These are phyloP conservation scores for Coniella vitis DNA, from an alignment of 2,329 filamentous ascomycete species.

Conservation along the genomic window DNA sequence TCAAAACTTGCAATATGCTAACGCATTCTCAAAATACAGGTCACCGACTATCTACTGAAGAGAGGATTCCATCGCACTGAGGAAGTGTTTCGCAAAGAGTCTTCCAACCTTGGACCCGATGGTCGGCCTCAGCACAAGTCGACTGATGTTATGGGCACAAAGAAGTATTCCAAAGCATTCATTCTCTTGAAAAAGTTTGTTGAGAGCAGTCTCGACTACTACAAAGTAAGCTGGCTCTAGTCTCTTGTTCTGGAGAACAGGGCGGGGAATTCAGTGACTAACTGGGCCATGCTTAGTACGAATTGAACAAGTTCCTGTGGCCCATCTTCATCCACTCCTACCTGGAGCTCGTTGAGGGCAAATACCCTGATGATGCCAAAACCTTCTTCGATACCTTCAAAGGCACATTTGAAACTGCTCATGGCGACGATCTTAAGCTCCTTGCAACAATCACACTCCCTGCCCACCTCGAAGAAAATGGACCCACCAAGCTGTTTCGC, in stretches of 20 bases:
- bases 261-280: neutral
- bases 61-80: constrained; percentile 92
- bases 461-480: constrained; percentile 70
- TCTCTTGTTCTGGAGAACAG: too few relatives aligned
- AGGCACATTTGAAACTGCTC: constrained; percentile 64
- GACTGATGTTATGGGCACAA: constrained; percentile 63
- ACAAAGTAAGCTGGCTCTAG: constrained; percentile 58
- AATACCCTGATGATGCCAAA: constrained; percentile 65
- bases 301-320: constrained; percentile 83
- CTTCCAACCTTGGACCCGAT: constrained; percentile 72
- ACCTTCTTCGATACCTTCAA: constrained; percentile 66
- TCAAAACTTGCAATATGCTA: neutral
- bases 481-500: constrained; percentile 72
- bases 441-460: constrained; percentile 70
- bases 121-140: constrained; percentile 64
- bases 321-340: constrained; percentile 92
- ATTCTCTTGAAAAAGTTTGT: constrained; percentile 73
- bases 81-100: constrained; percentile 86
- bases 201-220: constrained; percentile 86
- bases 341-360: constrained; percentile 67
- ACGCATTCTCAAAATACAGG: constrained; percentile 29
- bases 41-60: constrained; percentile 93
- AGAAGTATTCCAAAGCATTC: constrained; percentile 72
- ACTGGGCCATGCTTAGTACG: constrained; percentile 54
- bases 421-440: constrained; percentile 70